Percentiles rank a stretch among this genome's conserved stretches.
These are phyloP conservation scores for Cladosporium oxysporum DNA, from an alignment of 2,329 filamentous ascomycete genomes.

Conservation along the genomic window DNA sequence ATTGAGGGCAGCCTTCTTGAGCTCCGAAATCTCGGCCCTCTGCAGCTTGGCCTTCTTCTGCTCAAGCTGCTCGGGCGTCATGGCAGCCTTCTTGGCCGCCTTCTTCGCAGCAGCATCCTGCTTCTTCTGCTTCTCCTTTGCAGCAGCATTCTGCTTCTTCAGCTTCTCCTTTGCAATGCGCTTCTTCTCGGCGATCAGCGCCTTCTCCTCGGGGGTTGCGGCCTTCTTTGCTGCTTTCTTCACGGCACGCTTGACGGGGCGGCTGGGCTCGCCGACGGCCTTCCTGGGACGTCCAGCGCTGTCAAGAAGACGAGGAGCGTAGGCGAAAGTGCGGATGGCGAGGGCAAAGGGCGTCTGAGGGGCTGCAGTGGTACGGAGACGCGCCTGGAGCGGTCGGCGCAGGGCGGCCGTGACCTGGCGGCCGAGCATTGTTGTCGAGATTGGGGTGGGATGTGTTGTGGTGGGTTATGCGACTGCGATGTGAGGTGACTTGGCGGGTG, in stretches of 20 bases:
- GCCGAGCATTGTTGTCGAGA: constrained; percentile 25
- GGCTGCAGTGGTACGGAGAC: constrained; percentile 22
- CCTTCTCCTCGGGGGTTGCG: constrained; percentile 24
- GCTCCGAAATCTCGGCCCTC: constrained; percentile 34
- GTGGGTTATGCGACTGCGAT: constrained; percentile 5
- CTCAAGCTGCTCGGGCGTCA: constrained; percentile 23
- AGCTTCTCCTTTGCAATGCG: constrained; percentile 22
- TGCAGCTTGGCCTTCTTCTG: constrained; percentile 13
- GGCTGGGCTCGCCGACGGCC: constrained; percentile 36
- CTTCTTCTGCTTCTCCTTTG: constrained; percentile 22
- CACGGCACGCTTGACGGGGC: constrained; percentile 34
- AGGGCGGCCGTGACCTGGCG: constrained; percentile 28
- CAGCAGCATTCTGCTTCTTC: not conserved
- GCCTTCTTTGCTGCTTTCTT: constrained; percentile 28
- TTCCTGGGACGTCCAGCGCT: constrained; percentile 34
- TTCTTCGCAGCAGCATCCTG: constrained; percentile 28
- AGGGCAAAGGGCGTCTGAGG: constrained; percentile 21
- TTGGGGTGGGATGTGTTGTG: not conserved
- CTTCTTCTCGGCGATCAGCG: constrained; percentile 24
- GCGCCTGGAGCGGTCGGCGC: constrained; percentile 26
- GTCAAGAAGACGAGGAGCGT: constrained; percentile 27
- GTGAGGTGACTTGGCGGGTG: not conserved
- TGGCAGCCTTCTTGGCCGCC: constrained; percentile 19
- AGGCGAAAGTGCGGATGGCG: constrained; percentile 19
- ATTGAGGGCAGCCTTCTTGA: constrained; percentile 42